These are phyloP conservation scores for Penicillium alfredii DNA, from an alignment of 495 filamentous ascomycete genomes.

Conservation along the genomic window DNA sequence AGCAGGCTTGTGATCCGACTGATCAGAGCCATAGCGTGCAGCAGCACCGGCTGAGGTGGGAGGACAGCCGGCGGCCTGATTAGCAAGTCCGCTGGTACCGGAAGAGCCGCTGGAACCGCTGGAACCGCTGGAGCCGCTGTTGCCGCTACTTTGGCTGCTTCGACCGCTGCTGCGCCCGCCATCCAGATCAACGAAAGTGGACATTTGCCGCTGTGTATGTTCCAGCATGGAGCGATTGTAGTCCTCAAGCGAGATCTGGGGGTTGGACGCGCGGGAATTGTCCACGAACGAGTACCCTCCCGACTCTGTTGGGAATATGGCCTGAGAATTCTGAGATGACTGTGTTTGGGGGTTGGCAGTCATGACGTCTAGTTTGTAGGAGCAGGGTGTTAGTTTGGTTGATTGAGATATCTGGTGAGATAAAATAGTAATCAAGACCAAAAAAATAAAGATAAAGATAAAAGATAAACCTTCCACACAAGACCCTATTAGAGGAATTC, in stretches of 20 bases:
- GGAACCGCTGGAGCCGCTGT: no score
- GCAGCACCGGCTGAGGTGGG: constrained; percentile 11
- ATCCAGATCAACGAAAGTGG: constrained; percentile 31
- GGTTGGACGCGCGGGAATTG: constrained; percentile 19
- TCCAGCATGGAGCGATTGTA: constrained; percentile 44
- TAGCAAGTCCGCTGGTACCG: constrained; percentile 12
- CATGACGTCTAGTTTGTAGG: no score
- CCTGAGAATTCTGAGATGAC: no score
- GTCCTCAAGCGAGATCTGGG: constrained; percentile 34
- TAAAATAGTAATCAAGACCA: no score
- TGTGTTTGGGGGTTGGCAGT: constrained; percentile 19
- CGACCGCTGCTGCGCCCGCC: constrained; percentile 18
- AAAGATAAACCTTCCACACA: no score
- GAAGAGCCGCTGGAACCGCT: constrained; percentile 23
- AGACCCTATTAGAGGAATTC: no score
- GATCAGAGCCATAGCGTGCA: constrained; percentile 1
- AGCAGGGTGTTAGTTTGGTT: no score
- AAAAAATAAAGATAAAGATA: no score
- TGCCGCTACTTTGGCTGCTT: constrained; percentile 31
- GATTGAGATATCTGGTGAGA: no score
- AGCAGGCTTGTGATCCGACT: neutral
- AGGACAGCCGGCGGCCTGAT: constrained; percentile 16
- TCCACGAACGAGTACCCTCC: constrained; percentile 21
- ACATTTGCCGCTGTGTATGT: constrained; percentile 43
- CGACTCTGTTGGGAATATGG: constrained; percentile 19